Evolutionary conservation across 2,329 filamentous ascomycete genomes (phyloP).

Genomic region (Capronia coronata): DNA sequence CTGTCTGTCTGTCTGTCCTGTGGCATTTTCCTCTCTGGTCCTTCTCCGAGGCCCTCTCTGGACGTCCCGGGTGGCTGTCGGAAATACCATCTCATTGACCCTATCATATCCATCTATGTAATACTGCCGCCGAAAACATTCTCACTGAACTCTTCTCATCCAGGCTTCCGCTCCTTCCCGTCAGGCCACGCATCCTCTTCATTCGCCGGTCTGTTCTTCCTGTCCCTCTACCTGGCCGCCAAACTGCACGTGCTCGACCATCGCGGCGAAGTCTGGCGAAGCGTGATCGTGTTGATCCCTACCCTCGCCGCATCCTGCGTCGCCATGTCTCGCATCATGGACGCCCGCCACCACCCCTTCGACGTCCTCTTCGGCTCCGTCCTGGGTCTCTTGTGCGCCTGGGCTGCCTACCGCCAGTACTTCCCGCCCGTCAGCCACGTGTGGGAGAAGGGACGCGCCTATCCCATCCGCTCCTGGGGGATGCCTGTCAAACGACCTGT

Average conservation of each 20-base stretch:
- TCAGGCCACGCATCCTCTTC: slow-evolving; percentile 45
- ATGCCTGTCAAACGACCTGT: slow-evolving; percentile 26
- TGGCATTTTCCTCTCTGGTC: no score
- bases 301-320: slow-evolving; percentile 50
- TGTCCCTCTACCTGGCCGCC: slow-evolving; percentile 54
- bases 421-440: slow-evolving; percentile 51
- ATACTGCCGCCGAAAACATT: no score
- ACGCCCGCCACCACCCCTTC: slow-evolving; percentile 56
- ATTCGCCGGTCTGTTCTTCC: slow-evolving; percentile 54
- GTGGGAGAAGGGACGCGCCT: slow-evolving; percentile 54
- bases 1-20: neutral
- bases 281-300: slow-evolving; percentile 49
- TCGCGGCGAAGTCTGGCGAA: slow-evolving; percentile 55
- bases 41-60: no score
- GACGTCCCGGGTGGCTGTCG: no score
- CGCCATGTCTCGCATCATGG: slow-evolving; percentile 55
- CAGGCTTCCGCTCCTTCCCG: slow-evolving; percentile 22
- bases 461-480: slow-evolving; percentile 55
- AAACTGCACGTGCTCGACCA: slow-evolving; percentile 56
- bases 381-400: slow-evolving; percentile 49
- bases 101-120: slow-evolving; percentile 5
- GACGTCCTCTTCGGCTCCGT: slow-evolving; percentile 53
- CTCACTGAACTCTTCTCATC: neutral
- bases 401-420: slow-evolving; percentile 52
- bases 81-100: no score